Evolutionary conservation across 2,329 filamentous ascomycete genomes (phyloP), one percentile per base, ranked within the genome.

Genomic region (Taxawa tesnikishii): DNA sequence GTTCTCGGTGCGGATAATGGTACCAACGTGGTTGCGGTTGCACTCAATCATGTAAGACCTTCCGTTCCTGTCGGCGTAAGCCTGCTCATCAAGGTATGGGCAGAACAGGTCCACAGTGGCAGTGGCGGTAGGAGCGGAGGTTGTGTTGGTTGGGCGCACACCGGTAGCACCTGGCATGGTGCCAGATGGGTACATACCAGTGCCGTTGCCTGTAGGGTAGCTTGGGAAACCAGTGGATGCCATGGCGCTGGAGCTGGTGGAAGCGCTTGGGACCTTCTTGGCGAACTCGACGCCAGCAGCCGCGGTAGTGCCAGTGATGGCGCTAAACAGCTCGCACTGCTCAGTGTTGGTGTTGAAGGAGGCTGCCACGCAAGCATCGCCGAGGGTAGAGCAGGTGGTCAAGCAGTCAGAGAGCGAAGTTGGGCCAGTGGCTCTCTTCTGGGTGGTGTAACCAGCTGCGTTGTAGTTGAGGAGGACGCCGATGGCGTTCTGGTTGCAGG

Each of bases 1-100:
- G 30, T 15, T 23, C 11, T 15, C 15, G 21, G 33, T 26, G 7
- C 32, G 30, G 17, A 37, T 33, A 16, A 33, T 23, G 21, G 13
- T 16, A 12, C 34, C 34, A 27, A 37, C 32, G 21, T 37, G 34
- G 34, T 23, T 36, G 15, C 12, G 31, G 29, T 26, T 26, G 26
- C 34, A 37, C 30, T 33, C 26, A n/a, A 37, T 29, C 12, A 19
- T 10, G 34, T 14, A 37, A 16, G 13, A 29, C 15, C 15, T 4
- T 6, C 26, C 34, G 15, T 12, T 26, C 8, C 15, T 21, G 30
- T 32, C 29, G 23, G 32, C 25, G 30, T 28, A 32, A 16, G 32
- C 14, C 8, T 27, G 16, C n/a, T 28, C 24, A 26, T 37, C 23
- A 23, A 37, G 34, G 8, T 23, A 21, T 26, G 34, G 34, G 34